Evolutionary conservation across 2,329 filamentous ascomycete species (phyloP).

Genomic region (Colletotrichum eremochloae): DNA sequence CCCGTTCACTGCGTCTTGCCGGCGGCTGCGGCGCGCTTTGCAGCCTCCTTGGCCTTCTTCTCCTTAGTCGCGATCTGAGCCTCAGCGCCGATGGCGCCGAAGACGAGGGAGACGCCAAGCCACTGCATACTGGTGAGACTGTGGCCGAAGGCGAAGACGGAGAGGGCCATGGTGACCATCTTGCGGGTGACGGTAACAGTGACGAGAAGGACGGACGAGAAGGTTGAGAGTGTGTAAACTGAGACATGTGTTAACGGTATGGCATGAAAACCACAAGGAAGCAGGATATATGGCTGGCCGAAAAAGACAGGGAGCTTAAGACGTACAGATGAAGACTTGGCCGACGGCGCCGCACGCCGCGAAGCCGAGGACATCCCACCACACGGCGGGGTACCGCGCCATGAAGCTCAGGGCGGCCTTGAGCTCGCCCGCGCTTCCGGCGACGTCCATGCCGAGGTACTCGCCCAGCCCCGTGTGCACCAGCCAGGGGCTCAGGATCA

Average conservation of each 20-base stretch:
- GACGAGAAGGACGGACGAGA: slow-evolving; percentile 91
- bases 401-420: slow-evolving; percentile 85
- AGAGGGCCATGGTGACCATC: slow-evolving; percentile 99
- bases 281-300: background rate
- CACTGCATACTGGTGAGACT: slow-evolving; percentile 89
- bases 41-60: slow-evolving; percentile 83
- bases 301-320: slow-evolving; percentile 5
- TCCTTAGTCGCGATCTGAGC: slow-evolving; percentile 83
- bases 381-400: slow-evolving; percentile 81
- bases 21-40: slow-evolving; percentile 59
- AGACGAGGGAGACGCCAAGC: slow-evolving; percentile 91
- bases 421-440: slow-evolving; percentile 80
- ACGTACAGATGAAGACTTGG: slow-evolving; percentile 92
- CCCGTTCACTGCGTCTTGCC: slow-evolving; percentile 50
- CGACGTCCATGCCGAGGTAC: slow-evolving; percentile 75
- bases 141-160: slow-evolving; percentile 95
- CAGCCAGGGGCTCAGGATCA: slow-evolving; percentile 85
- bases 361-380: slow-evolving; percentile 91
- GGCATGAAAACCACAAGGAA: slow-evolving; percentile 3
- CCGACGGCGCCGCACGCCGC: slow-evolving; percentile 91
- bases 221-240: slow-evolving; percentile 93
- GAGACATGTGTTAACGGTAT: background rate
- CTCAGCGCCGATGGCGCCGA: slow-evolving; percentile 95
- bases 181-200: slow-evolving; percentile 98
- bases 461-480: slow-evolving; percentile 74